Evolutionary conservation across 257 asterid genomes (phyloP).

Genomic region (Solanum tacnaense): DNA sequence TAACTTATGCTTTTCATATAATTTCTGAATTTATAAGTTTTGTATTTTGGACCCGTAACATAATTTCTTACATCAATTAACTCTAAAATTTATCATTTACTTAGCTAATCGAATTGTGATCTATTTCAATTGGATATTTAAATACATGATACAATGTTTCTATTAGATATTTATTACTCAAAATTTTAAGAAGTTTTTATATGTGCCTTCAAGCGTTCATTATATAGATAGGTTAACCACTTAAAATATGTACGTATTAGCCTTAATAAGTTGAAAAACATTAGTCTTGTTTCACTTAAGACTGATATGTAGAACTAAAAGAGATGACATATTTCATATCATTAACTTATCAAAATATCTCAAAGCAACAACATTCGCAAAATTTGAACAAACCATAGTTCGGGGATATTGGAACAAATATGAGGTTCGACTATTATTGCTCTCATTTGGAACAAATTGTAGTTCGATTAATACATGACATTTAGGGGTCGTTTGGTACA

Average conservation of each 20-base stretch:
- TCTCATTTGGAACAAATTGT: neutral
- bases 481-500: neutral
- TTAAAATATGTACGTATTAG: neutral
- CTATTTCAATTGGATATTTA: neutral
- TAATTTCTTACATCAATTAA: neutral
- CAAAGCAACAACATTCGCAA: neutral
- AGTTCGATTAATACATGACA: neutral
- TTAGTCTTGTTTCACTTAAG: neutral
- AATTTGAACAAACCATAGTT: neutral
- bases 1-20: too few relatives aligned
- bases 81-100: neutral
- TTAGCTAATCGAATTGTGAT: neutral
- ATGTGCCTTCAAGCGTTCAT: neutral
- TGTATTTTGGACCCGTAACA: neutral
- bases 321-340: neutral
- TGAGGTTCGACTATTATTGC: neutral
- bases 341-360: neutral
- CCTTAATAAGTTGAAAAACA: neutral
- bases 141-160: neutral
- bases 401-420: neutral
- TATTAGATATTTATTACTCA: neutral
- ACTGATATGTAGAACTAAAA: neutral
- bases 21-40: neutral
- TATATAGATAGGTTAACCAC: neutral
- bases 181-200: accelerated